phyloP scores from a whole-genome alignment of 805 yeast genomes.

The Candida sanyiensis region DNA sequence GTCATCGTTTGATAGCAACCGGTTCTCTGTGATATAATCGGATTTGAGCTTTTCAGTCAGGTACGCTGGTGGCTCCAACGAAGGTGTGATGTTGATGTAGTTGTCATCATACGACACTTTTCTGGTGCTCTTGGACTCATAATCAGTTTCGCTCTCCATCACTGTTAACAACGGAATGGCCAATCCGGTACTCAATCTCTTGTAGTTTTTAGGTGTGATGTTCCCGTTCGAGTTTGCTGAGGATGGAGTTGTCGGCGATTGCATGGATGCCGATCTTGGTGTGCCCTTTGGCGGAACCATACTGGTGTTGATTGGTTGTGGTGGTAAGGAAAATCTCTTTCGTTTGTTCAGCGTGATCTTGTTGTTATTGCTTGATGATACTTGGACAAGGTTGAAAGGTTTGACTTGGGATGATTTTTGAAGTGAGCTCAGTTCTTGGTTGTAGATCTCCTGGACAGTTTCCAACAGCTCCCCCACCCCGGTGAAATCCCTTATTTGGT shows the following conservation, averaged over 20 bases:
- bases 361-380: neutral
- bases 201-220: constrained; percentile 14
- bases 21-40: constrained; percentile 16
- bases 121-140: constrained; percentile 5
- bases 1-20: constrained; percentile 23
- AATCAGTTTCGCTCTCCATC: constrained; percentile 17
- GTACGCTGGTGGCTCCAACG: constrained; percentile 8
- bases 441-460: constrained; percentile 5
- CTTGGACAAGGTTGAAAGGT: constrained; percentile 12
- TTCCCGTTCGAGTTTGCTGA: constrained; percentile 4
- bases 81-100: constrained; percentile 14
- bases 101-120: constrained; percentile 21
- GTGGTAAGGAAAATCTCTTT: constrained; percentile 22
- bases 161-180: constrained; percentile 26
- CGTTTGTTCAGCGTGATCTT: constrained; percentile 11
- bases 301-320: constrained; percentile 7
- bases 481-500: constrained; percentile 11
- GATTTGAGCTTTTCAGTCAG: neutral
- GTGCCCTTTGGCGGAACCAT: neutral
- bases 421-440: constrained; percentile 3
- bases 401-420: constrained; percentile 7
- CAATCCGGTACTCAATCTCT: constrained; percentile 26
- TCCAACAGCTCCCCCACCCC: constrained; percentile 8
- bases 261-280: constrained; percentile 11
- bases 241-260: constrained; percentile 3